phyloP scores from a whole-genome alignment of 441 rosid genomes.

The Gossypium davidsonii region DNA sequence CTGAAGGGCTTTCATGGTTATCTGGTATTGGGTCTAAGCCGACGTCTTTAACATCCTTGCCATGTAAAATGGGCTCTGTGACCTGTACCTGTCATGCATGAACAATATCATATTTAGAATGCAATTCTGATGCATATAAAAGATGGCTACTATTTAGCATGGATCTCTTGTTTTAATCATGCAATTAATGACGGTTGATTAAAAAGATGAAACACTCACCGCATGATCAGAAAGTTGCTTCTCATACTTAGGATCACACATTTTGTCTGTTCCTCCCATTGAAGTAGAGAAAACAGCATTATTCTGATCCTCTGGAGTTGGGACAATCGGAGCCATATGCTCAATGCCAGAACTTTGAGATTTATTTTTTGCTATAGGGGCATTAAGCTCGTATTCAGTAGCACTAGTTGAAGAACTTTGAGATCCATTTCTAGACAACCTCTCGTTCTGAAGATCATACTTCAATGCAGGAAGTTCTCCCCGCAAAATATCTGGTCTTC shows the following conservation, averaged over 20 bases:
- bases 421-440: slow-evolving; percentile 34
- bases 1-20: slow-evolving; percentile 28
- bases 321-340: slow-evolving; percentile 21
- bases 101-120: neutral
- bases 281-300: slow-evolving; percentile 3
- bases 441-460: slow-evolving; percentile 20
- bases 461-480: slow-evolving; percentile 28
- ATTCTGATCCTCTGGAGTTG: slow-evolving; percentile 16
- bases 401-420: slow-evolving; percentile 27
- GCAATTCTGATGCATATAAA: neutral
- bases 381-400: neutral
- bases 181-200: neutral
- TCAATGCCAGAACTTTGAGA: slow-evolving; percentile 11
- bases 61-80: slow-evolving; percentile 21
- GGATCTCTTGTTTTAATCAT: neutral
- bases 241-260: slow-evolving; percentile 23
- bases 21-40: slow-evolving; percentile 75
- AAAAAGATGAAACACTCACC: slow-evolving; percentile 33
- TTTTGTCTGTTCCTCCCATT: slow-evolving; percentile 18
- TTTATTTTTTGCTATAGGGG: neutral
- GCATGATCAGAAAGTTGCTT: slow-evolving; percentile 34
- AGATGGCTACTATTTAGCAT: neutral
- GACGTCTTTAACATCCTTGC: slow-evolving; percentile 50
- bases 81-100: slow-evolving; percentile 43
- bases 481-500: slow-evolving; percentile 30